phyloP scores from a whole-genome alignment of 345 rosid genomes.

The Schrenkiella parvula region DNA sequence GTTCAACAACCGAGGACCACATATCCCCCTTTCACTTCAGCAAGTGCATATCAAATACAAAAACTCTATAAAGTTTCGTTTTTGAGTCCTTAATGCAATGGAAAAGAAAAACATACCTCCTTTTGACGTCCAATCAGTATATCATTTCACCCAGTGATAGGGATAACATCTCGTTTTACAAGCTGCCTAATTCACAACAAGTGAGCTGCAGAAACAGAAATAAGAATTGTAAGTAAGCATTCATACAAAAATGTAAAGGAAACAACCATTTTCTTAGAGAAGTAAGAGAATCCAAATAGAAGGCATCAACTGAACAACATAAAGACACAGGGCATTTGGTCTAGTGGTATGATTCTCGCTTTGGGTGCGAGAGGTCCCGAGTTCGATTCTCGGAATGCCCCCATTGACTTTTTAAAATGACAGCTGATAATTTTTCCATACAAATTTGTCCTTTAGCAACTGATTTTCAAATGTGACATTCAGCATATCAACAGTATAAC shows the following conservation, averaged over 20 bases:
- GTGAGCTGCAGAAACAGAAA: background rate
- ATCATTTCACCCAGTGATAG: background rate
- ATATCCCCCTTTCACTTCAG: background rate
- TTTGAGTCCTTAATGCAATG: background rate
- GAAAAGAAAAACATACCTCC: background rate
- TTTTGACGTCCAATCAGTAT: background rate
- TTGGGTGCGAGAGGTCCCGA: slow-evolving; percentile 85
- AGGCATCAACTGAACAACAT: background rate
- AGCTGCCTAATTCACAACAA: background rate
- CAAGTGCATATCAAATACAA: background rate
- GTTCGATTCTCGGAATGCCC: slow-evolving; percentile 70
- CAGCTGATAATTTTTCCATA: too few relatives aligned
- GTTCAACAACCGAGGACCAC: background rate
- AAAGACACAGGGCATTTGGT: slow-evolving; percentile 26
- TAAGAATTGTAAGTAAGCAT: background rate
- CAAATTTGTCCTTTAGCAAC: too few relatives aligned
- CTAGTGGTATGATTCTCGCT: slow-evolving; percentile 88
- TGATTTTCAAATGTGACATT: background rate
- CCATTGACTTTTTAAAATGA: background rate
- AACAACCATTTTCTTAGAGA: background rate
- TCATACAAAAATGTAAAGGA: background rate
- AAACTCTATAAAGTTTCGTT: background rate
- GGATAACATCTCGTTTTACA: background rate
- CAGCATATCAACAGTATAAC: background rate
- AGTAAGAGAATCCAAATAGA: background rate